A percentile compares a stretch with the other conserved stretches of the same genome.
Conservation (phyloP, 306 rosid species). For the Dryas drummondii region DNA sequence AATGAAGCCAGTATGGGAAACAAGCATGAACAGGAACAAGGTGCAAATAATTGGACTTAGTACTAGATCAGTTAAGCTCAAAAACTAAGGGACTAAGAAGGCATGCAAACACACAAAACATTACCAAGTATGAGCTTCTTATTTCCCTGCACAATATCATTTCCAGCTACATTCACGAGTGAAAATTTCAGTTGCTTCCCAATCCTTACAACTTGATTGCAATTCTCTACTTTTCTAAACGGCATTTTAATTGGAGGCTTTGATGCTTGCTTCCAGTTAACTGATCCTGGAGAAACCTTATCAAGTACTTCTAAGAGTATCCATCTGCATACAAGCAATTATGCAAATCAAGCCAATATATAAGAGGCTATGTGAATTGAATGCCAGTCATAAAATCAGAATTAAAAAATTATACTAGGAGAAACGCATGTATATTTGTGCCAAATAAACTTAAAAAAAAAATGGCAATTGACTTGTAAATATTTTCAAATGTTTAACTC, state of each 20-base stretch:
- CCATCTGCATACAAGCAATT: constrained; percentile 55
- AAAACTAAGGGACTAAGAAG: background rate
- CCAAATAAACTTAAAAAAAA: background rate
- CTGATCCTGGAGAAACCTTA: constrained; percentile 80
- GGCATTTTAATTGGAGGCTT: constrained; percentile 98
- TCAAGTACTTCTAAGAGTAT: constrained; percentile 87
- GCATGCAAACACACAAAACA: constrained; percentile 1
- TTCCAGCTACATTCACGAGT: constrained; percentile 85
- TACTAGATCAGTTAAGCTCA: background rate
- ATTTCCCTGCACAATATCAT: constrained; percentile 96
- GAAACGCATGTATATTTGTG: background rate
- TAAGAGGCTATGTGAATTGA: constrained; percentile 1
- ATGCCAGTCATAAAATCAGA: background rate
- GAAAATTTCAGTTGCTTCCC: constrained; percentile 76
- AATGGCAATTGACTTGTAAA: background rate
- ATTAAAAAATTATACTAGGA: background rate
- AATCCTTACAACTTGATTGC: constrained; percentile 84
- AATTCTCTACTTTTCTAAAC: constrained; percentile 90
- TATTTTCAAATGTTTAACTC: background rate
- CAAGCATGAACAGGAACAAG: background rate
- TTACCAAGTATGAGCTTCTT: constrained; percentile 96
- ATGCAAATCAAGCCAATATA: constrained; percentile 21
- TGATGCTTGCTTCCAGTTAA: constrained; percentile 91
- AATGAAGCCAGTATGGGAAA: background rate
- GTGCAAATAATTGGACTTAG: background rate